These are phyloP conservation scores for Hypoxylon sp. DNA, from an alignment of 2,329 filamentous ascomycete genomes.

Conservation along the genomic window DNA sequence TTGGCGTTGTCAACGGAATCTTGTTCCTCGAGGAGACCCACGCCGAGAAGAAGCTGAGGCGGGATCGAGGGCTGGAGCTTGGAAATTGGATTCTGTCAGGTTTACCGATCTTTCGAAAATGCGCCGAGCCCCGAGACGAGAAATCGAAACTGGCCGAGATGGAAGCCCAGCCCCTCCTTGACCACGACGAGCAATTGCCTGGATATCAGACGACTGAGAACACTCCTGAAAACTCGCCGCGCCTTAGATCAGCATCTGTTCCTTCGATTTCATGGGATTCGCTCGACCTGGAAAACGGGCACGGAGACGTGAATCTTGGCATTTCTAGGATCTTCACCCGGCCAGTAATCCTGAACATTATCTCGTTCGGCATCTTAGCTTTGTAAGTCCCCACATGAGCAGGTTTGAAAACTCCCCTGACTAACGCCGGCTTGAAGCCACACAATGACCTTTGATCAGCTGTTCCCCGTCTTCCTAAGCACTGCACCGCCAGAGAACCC, in stretches of 20 bases:
- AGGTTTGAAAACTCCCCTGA: constrained; percentile 32
- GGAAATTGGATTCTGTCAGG: constrained; percentile 77
- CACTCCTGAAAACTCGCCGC: constrained; percentile 64
- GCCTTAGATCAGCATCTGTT: constrained; percentile 50
- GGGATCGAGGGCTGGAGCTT: constrained; percentile 81
- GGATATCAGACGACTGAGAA: constrained; percentile 76
- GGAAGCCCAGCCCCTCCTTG: constrained; percentile 73
- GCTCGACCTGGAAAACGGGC: constrained; percentile 55
- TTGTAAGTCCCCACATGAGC: constrained; percentile 78
- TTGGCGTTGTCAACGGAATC: constrained; percentile 75
- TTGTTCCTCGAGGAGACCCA: constrained; percentile 93
- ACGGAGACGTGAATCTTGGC: constrained; percentile 43
- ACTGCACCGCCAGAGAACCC: constrained; percentile 67
- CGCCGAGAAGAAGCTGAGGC: constrained; percentile 80
- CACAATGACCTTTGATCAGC: constrained; percentile 95
- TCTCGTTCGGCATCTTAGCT: constrained; percentile 91
- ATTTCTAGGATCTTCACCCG: constrained; percentile 79
- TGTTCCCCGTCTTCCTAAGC: constrained; percentile 92
- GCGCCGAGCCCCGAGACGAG: constrained; percentile 56
- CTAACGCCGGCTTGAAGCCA: constrained; percentile 70
- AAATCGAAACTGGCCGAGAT: constrained; percentile 58
- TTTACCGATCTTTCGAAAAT: constrained; percentile 58
- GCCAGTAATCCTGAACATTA: constrained; percentile 88
- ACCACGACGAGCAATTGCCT: constrained; percentile 73
- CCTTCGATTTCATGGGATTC: constrained; percentile 56